Percentiles rank a stretch among this genome's conserved stretches.
Conservation (phyloP, 345 rosid species). For the Salix koriyanagi region DNA sequence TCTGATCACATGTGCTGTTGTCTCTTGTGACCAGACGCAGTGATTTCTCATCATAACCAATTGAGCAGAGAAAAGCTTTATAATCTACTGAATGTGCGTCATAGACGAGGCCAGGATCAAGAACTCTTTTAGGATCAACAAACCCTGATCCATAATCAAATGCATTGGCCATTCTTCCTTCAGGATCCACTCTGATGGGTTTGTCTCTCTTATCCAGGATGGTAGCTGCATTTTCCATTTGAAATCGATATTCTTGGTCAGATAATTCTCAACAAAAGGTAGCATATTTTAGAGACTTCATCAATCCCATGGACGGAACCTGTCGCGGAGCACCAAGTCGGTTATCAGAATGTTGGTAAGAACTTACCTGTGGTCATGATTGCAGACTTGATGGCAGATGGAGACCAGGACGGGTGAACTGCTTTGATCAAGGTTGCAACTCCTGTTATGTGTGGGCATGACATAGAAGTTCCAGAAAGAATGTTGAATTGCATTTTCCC, state of each 20-base stretch:
- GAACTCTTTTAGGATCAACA: slow-evolving; percentile 39
- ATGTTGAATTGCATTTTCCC: slow-evolving; percentile 40
- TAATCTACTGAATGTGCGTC: slow-evolving; percentile 38
- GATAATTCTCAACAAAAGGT: neutral
- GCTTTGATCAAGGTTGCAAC: slow-evolving; percentile 55
- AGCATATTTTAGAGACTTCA: neutral
- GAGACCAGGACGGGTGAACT: slow-evolving; percentile 50
- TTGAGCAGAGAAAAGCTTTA: slow-evolving; percentile 45
- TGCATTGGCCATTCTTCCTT: slow-evolving; percentile 44
- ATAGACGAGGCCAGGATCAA: slow-evolving; percentile 48
- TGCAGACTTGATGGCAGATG: slow-evolving; percentile 63
- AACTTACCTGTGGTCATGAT: slow-evolving; percentile 67
- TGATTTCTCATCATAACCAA: slow-evolving; percentile 42
- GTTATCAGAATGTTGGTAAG: neutral
- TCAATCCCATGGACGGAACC: neutral
- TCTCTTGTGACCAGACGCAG: slow-evolving; percentile 44
- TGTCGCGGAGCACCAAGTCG: neutral
- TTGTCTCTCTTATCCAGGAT: slow-evolving; percentile 30
- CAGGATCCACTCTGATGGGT: slow-evolving; percentile 44
- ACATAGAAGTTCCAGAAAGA: slow-evolving; percentile 71
- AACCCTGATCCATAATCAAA: slow-evolving; percentile 59
- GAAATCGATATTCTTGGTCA: slow-evolving; percentile 7
- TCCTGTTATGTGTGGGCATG: slow-evolving; percentile 68
- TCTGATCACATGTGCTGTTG: slow-evolving; percentile 39
- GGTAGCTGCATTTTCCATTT: slow-evolving; percentile 39